Percentiles rank a stretch among this genome's conserved stretches.
These are phyloP conservation scores for Filosporella fistucella DNA, from an alignment of 495 filamentous ascomycete species.

Conservation along the genomic window DNA sequence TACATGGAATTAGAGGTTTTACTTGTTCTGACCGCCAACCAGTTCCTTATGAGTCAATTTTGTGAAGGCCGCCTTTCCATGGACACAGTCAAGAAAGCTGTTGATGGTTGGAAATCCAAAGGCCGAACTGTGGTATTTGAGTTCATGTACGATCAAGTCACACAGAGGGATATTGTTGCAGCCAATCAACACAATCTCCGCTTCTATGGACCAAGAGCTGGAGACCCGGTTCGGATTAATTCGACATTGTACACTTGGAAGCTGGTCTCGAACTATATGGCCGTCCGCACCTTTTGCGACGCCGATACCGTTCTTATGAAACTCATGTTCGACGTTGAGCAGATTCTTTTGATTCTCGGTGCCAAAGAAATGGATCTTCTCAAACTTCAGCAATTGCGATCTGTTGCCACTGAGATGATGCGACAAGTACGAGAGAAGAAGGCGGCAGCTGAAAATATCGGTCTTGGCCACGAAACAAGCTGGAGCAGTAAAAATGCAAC, in stretches of 20 bases:
- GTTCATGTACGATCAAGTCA: slow-evolving; percentile 53
- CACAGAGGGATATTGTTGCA: slow-evolving; percentile 47
- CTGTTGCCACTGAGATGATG: slow-evolving; percentile 12
- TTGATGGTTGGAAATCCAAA: slow-evolving; percentile 41
- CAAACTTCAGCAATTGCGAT: slow-evolving; percentile 16
- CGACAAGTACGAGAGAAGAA: slow-evolving; percentile 2
- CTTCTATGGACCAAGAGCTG: slow-evolving; percentile 40
- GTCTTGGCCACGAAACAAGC: background rate
- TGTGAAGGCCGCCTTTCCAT: slow-evolving; percentile 38
- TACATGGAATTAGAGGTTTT: slow-evolving; percentile 53
- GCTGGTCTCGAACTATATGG: slow-evolving; percentile 43
- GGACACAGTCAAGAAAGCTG: slow-evolving; percentile 43
- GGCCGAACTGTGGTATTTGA: slow-evolving; percentile 49
- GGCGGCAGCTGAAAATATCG: background rate
- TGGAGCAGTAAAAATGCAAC: background rate
- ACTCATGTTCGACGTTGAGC: slow-evolving; percentile 45
- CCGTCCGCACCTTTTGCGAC: slow-evolving; percentile 49
- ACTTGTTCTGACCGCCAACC: slow-evolving; percentile 46
- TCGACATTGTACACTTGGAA: slow-evolving; percentile 50
- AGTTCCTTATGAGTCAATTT: slow-evolving; percentile 43
- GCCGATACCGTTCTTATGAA: slow-evolving; percentile 50
- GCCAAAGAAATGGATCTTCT: slow-evolving; percentile 24
- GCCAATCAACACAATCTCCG: slow-evolving; percentile 43
- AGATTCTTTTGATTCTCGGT: slow-evolving; percentile 49
- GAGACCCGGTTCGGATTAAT: slow-evolving; percentile 34